A percentile compares a stretch with the other conserved stretches of the same genome.
These are phyloP conservation scores for Achaetomium macrosporum DNA, from an alignment of 2,329 filamentous ascomycete species.

Conservation along the genomic window DNA sequence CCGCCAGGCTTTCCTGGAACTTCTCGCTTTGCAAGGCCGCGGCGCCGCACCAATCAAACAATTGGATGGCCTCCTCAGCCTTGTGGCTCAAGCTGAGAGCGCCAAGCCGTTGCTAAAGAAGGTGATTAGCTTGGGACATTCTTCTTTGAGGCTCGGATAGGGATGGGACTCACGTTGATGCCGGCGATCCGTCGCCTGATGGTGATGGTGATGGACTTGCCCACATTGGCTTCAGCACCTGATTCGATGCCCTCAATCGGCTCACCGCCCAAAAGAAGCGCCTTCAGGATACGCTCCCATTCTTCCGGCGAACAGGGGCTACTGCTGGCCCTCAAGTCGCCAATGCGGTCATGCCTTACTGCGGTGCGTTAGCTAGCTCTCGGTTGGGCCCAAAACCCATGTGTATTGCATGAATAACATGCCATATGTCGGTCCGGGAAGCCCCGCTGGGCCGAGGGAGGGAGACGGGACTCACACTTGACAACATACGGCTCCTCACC, in stretches of 20 bases:
- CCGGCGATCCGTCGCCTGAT: slow-evolving; percentile 61
- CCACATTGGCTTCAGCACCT: slow-evolving; percentile 51
- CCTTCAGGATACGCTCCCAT: slow-evolving; percentile 58
- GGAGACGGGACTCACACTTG: slow-evolving; percentile 44
- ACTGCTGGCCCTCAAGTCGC: slow-evolving; percentile 47
- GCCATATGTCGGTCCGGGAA: background rate
- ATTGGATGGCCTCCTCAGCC: slow-evolving; percentile 53
- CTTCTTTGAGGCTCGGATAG: slow-evolving; percentile 10
- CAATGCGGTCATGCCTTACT: slow-evolving; percentile 54
- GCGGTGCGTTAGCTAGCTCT: slow-evolving; percentile 19
- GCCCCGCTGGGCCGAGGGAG: background rate
- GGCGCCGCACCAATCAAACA: slow-evolving; percentile 65
- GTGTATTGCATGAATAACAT: background rate
- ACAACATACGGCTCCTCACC: slow-evolving; percentile 54
- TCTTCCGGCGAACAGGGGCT: slow-evolving; percentile 54
- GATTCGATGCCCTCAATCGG: slow-evolving; percentile 51
- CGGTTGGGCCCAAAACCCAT: background rate
- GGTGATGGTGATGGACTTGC: slow-evolving; percentile 52
- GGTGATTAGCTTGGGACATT: slow-evolving; percentile 2
- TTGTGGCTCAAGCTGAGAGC: slow-evolving; percentile 52
- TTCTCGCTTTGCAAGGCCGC: slow-evolving; percentile 45
- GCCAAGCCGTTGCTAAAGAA: slow-evolving; percentile 60
- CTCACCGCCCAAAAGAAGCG: slow-evolving; percentile 47
- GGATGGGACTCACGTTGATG: slow-evolving; percentile 54
- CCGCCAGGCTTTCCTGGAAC: slow-evolving; percentile 39